phyloP scores from a whole-genome alignment of 2,329 filamentous ascomycete species.

The Onygenales sp. region DNA sequence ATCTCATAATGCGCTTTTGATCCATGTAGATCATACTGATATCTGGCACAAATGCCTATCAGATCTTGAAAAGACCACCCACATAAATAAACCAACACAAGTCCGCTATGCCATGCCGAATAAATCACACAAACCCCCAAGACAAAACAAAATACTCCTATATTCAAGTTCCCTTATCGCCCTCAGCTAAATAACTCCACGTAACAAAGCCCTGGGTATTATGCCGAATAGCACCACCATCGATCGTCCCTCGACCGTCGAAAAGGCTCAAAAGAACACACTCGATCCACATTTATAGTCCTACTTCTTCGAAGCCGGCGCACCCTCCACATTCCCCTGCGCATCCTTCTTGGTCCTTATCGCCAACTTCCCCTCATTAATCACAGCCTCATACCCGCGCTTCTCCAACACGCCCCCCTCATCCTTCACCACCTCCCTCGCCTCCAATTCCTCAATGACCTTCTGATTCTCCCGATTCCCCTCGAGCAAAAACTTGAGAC shows the following conservation, averaged over 20 bases:
- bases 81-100: too few species aligned
- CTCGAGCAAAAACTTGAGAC: constrained; percentile 62
- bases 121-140: too few species aligned
- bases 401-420: constrained; percentile 31
- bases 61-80: too few species aligned
- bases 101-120: too few species aligned
- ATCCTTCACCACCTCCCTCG: constrained; percentile 33
- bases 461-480: constrained; percentile 43
- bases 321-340: not conserved
- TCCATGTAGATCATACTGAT: too few species aligned
- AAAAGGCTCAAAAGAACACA: not conserved
- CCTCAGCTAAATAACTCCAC: too few species aligned
- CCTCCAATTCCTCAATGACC: constrained; percentile 41
- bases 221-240: too few species aligned
- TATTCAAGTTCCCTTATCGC: too few species aligned
- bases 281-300: not conserved
- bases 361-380: constrained; percentile 34
- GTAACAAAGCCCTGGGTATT: too few species aligned
- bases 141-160: too few species aligned
- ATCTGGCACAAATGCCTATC: too few species aligned
- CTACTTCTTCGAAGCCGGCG: not conserved
- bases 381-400: constrained; percentile 33
- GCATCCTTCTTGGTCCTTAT: constrained; percentile 26
- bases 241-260: not conserved
- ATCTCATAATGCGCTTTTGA: too few species aligned